Conservation (phyloP, 2,329 filamentous ascomycete genomes). For the Beauveria pseudobassiana region DNA sequence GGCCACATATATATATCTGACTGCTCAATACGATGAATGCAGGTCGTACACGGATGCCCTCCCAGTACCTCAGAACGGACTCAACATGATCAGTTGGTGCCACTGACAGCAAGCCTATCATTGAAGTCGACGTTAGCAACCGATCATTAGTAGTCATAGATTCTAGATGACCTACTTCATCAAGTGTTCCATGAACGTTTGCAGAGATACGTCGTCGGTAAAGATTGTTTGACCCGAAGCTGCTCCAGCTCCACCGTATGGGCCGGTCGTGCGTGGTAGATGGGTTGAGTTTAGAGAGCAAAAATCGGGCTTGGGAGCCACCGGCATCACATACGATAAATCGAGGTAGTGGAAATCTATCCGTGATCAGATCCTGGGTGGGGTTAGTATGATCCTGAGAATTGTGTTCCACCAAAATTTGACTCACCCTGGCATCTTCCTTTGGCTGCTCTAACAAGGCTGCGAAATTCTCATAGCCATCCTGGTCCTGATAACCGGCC, state of each 20-base stretch:
- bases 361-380: conserved; percentile 81
- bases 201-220: conserved; percentile 94
- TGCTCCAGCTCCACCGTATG: conserved; percentile 77
- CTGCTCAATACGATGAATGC: too few relatives aligned
- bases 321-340: conserved; percentile 99
- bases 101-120: conserved; percentile 51
- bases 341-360: conserved; percentile 93
- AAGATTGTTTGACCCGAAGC: conserved; percentile 97
- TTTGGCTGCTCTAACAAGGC: conserved; percentile 84
- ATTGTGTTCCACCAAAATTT: background rate
- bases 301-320: conserved; percentile 92
- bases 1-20: too few relatives aligned
- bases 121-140: conserved; percentile 12
- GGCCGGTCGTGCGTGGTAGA: conserved; percentile 91
- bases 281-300: conserved; percentile 94
- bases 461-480: conserved; percentile 95
- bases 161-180: conserved; percentile 71
- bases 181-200: conserved; percentile 98
- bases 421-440: conserved; percentile 82
- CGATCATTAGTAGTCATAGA: background rate
- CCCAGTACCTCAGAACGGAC: background rate
- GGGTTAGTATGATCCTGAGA: conserved; percentile 16
- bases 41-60: too few relatives aligned
- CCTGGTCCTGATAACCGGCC: conserved; percentile 94
- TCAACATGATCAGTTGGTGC: conserved; percentile 41